phyloP scores from a whole-genome alignment of 176 grass and related monocot species.

The Panicum miliaceum region DNA sequence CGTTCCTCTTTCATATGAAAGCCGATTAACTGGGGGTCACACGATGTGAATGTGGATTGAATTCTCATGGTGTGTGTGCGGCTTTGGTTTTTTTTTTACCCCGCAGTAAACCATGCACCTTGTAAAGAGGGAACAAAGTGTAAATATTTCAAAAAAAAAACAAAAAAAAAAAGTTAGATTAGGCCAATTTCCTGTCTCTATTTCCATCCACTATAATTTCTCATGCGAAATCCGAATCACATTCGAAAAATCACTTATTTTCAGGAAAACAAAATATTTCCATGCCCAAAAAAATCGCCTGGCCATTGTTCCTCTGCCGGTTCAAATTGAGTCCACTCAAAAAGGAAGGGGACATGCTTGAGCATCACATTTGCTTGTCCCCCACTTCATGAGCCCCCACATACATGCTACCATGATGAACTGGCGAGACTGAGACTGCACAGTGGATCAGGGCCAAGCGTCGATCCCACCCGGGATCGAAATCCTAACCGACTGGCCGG shows the following conservation, averaged over 20 bases:
- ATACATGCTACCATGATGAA: not conserved
- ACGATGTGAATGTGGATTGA: constrained; percentile 6
- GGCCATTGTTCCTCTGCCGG: constrained; percentile 23
- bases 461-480: not conserved
- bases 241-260: not conserved
- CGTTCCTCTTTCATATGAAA: constrained; percentile 7
- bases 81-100: constrained; percentile 21
- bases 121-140: constrained; percentile 35
- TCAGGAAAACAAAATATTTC: not conserved
- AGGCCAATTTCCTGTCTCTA: not conserved
- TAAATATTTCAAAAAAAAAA: constrained; percentile 18
- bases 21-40: constrained; percentile 21
- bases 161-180: not conserved
- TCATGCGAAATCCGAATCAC: not conserved
- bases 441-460: not conserved
- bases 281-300: constrained; percentile 1
- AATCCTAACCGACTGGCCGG: constrained; percentile 1
- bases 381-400: constrained; percentile 26
- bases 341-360: constrained; percentile 14
- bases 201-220: not conserved
- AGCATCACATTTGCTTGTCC: constrained; percentile 9
- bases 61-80: constrained; percentile 51
- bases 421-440: not conserved
- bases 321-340: not conserved
- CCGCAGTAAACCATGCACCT: constrained; percentile 33